A percentile compares a stretch with the other conserved stretches of the same genome.
These are phyloP conservation scores for Psilocybe tampanensis DNA, from an alignment of 768 basidiomycete genomes.

Conservation along the genomic window DNA sequence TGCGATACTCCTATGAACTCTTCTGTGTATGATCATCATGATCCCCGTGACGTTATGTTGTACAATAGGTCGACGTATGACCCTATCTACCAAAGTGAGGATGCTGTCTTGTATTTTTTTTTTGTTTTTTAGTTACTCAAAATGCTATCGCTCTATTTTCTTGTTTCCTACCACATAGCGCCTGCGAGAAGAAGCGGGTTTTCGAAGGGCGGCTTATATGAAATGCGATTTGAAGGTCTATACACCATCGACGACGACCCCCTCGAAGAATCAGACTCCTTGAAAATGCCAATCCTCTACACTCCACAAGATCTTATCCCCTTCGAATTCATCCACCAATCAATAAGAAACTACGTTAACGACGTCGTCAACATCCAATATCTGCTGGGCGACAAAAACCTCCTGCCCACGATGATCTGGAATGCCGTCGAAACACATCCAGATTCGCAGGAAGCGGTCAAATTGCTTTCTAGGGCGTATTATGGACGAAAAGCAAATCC, in stretches of 20 bases:
- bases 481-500: constrained; percentile 27
- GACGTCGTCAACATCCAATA: constrained; percentile 72
- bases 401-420: constrained; percentile 50
- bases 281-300: background rate
- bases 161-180: constrained; percentile 18
- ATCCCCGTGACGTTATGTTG: constrained; percentile 1
- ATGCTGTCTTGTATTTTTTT: constrained; percentile 19
- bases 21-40: constrained; percentile 8
- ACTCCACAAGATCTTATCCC: constrained; percentile 18
- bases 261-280: constrained; percentile 4
- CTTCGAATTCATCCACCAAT: constrained; percentile 25
- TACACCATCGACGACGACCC: constrained; percentile 14
- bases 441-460: constrained; percentile 59
- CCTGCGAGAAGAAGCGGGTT: constrained; percentile 32
- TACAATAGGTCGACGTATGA: constrained; percentile 4
- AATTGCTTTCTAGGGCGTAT: constrained; percentile 66
- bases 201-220: constrained; percentile 25
- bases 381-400: constrained; percentile 57
- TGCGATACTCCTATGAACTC: constrained; percentile 8
- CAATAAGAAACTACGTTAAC: constrained; percentile 53
- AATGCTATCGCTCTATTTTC: constrained; percentile 20
- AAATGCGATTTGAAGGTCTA: constrained; percentile 7
- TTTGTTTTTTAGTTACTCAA: constrained; percentile 21
- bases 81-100: constrained; percentile 16
- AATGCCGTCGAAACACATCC: constrained; percentile 47